Evolutionary conservation across 1,284 basidiomycete species (phyloP), one percentile per base, ranked within the genome.

Genomic region (Cryptococcus sp.): DNA sequence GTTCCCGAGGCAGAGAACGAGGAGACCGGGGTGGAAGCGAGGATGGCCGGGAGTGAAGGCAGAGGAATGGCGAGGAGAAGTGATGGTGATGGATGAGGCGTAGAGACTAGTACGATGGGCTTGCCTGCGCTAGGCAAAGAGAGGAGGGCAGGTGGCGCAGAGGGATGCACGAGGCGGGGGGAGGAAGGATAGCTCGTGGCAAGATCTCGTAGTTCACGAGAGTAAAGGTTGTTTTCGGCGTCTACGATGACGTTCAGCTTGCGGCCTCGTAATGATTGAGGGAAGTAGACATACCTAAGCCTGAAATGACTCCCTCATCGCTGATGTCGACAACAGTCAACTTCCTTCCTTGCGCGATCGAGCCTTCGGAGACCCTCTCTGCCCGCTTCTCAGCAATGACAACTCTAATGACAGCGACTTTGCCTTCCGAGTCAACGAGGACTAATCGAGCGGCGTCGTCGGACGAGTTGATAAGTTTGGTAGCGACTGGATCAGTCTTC

Each of bases 61-160:
- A 65, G 53, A 5, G 70, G 66, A 3, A 68, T 61, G 25, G 65
- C 63, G n/a, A 73, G 64, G 17, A 74, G 59, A 23, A 74, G 57
- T 1, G 64, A 63, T 0, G 71, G 62, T 1, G 58, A 45, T 0
- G 73, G 69, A 43, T 67, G 54, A 2, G 65, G 46, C 13, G 65
- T 61, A 29, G 68, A 55, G 41, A 72, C 25, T 0, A 66, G 47
- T 5, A 67, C 63, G 16, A 73, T 46, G 5, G 71, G 59, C 52
- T 57, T 59, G 17, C 59, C 58, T 1, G 55, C 29, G 5, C 62
- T 52, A 2, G 71, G 68, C 13, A 74, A 55, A 1, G 69, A 62
- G 19, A 65, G 57, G 20, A 66, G 46, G 0, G 54, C 54, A 39
- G 54, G 29, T 26, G 45, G 43, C 38, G 46, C 8, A 11, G 40